phyloP scores from a whole-genome alignment of 805 yeast species.

The Jamesozyma piceae region DNA sequence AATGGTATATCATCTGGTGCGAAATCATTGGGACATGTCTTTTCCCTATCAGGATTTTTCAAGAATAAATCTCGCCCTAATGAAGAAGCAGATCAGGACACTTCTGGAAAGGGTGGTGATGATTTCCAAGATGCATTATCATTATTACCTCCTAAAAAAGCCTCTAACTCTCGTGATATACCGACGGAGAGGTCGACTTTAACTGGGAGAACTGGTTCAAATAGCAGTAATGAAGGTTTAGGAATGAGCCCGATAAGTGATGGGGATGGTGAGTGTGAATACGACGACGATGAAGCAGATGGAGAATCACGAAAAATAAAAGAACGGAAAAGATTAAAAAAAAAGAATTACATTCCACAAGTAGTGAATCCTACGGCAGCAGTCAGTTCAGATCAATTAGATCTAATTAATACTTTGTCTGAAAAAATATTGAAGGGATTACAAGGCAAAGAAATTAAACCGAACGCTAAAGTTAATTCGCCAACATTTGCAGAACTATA shows the following conservation, averaged over 20 bases:
- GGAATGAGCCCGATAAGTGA: too few relatives aligned
- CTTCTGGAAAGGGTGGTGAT: slow-evolving; percentile 4
- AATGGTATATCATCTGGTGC: background rate
- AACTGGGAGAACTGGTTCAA: background rate
- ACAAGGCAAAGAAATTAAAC: background rate
- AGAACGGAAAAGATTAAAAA: background rate
- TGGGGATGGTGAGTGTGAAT: too few relatives aligned
- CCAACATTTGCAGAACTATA: slow-evolving; percentile 35
- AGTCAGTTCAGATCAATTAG: slow-evolving; percentile 43
- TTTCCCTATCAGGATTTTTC: slow-evolving; percentile 20
- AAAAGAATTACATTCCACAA: slow-evolving; percentile 6
- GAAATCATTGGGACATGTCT: slow-evolving; percentile 5
- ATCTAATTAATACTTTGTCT: slow-evolving; percentile 40
- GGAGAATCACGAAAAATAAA: background rate
- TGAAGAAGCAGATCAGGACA: slow-evolving; percentile 3
- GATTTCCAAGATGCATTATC: slow-evolving; percentile 10
- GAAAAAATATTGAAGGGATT: slow-evolving; percentile 39
- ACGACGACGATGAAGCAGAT: slow-evolving; percentile 1
- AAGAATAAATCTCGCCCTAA: slow-evolving; percentile 12
- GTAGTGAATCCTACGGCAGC: slow-evolving; percentile 33
- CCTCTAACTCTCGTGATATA: background rate
- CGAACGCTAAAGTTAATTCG: background rate
- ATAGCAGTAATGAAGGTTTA: background rate
- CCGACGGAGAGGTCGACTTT: background rate
- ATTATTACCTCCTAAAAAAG: slow-evolving; percentile 8